A percentile compares a stretch with the other conserved stretches of the same genome.
These are phyloP conservation scores for Skeletonema costatum DNA, from an alignment of 108 stramenopile species.

Conservation along the genomic window DNA sequence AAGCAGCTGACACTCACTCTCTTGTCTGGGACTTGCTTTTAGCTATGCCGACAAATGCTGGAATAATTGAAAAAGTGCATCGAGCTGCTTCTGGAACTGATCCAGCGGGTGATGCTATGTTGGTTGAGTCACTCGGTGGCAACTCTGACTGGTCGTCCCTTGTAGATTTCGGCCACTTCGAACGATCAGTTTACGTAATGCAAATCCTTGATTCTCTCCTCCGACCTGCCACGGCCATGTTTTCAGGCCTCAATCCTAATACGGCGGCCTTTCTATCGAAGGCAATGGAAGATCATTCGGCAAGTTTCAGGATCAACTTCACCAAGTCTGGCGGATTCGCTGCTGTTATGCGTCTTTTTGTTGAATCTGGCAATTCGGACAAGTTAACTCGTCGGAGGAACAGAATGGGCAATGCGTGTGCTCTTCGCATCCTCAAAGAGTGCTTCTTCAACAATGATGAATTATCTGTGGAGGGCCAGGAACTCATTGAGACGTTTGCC, in stretches of 20 bases:
- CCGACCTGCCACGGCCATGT: constrained; percentile 81
- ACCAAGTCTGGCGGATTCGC: constrained; percentile 92
- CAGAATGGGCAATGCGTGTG: constrained; percentile 85
- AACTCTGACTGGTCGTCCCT: constrained; percentile 66
- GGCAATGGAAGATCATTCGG: constrained; percentile 43
- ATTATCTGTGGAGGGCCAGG: constrained; percentile 60
- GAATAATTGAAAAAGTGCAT: constrained; percentile 60
- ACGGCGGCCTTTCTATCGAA: constrained; percentile 31
- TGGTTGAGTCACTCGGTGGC: constrained; percentile 53
- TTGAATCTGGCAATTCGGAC: constrained; percentile 51
- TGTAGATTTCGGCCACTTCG: constrained; percentile 67
- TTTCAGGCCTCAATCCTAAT: constrained; percentile 56
- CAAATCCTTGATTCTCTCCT: constrained; percentile 92
- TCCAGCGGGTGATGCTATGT: constrained; percentile 63
- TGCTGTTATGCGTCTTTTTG: constrained; percentile 81
- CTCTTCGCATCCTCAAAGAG: constrained; percentile 82
- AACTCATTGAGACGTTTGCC: constrained; percentile 59
- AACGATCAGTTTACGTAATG: constrained; percentile 90
- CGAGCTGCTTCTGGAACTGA: constrained; percentile 36
- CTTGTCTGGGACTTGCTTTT: constrained; percentile 93
- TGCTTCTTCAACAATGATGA: constrained; percentile 58
- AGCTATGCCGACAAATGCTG: constrained; percentile 89
- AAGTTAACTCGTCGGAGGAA: constrained; percentile 57
- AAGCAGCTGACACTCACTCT: constrained; percentile 54
- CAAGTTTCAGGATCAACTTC: constrained; percentile 75